A percentile compares a stretch with the other conserved stretches of the same genome.
These are phyloP conservation scores for Papiliotrema laurentii DNA, from an alignment of 1,284 basidiomycete species.

Conservation along the genomic window DNA sequence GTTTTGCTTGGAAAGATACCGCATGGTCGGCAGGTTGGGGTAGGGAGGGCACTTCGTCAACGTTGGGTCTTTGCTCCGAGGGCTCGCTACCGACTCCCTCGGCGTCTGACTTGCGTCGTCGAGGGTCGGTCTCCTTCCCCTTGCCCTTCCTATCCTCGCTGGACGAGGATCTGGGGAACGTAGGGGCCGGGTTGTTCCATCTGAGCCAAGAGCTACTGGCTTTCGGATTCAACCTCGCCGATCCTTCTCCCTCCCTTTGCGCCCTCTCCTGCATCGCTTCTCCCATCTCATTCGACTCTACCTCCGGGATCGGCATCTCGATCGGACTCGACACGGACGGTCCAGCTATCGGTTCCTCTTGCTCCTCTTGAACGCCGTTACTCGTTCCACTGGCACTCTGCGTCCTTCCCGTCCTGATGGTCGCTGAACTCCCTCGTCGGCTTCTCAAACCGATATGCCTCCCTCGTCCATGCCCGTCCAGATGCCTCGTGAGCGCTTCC, in stretches of 20 bases:
- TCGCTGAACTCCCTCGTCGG: conserved; percentile 30
- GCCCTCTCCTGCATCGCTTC: neutral
- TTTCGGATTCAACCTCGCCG: conserved; percentile 32
- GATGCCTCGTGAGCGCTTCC: conserved; percentile 34
- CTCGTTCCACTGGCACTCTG: conserved; percentile 12
- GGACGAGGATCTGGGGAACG: conserved; percentile 26
- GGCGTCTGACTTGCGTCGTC: too few species aligned
- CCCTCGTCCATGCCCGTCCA: conserved; percentile 39
- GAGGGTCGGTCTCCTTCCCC: conserved; percentile 10
- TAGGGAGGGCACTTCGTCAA: too few species aligned
- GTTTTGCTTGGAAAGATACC: neutral
- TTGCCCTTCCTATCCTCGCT: conserved; percentile 33
- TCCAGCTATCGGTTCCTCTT: conserved; percentile 20
- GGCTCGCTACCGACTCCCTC: too few species aligned
- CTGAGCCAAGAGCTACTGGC: conserved; percentile 33
- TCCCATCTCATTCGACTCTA: neutral
- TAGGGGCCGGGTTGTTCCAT: conserved; percentile 34
- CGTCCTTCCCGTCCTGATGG: conserved; percentile 23
- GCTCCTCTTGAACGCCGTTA: conserved; percentile 9
- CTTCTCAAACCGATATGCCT: conserved; percentile 39
- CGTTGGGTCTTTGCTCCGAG: too few species aligned
- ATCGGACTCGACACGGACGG: too few species aligned
- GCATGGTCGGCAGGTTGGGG: neutral
- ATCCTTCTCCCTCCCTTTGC: neutral
- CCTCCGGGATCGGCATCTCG: too few species aligned